Conservation (phyloP, 179 eudicot genomes). For the Spinacia oleracea region DNA sequence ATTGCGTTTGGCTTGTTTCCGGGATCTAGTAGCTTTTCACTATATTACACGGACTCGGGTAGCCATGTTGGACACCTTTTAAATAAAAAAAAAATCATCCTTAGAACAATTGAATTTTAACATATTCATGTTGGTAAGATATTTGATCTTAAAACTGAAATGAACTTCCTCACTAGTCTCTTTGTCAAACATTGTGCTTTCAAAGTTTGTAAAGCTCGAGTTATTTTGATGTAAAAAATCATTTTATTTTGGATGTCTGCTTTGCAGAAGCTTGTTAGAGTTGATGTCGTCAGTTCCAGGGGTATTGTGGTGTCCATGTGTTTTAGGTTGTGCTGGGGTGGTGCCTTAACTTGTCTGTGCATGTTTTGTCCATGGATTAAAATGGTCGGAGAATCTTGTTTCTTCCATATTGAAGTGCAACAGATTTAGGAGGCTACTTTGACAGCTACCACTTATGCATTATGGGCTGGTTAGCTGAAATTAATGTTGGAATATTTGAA, state of each 20-base stretch:
- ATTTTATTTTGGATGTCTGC: neutral
- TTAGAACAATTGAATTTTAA: too few species aligned
- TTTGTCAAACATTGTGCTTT: neutral
- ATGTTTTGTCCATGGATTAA: neutral
- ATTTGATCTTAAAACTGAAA: neutral
- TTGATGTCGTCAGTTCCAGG: neutral
- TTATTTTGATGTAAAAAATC: neutral
- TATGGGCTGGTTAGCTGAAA: neutral
- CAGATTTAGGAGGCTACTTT: neutral
- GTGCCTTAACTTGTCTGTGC: slow-evolving; percentile 4
- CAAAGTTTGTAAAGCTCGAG: neutral
- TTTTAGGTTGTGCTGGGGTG: neutral
- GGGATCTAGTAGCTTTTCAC: neutral
- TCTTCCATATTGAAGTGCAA: neutral
- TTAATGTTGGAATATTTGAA: neutral
- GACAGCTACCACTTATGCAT: neutral
- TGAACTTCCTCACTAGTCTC: neutral
- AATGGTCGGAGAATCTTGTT: neutral
- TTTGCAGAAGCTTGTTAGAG: neutral
- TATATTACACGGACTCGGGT: too few species aligned
- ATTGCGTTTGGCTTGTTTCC: slow-evolving; percentile 10
- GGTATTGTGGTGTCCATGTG: neutral
- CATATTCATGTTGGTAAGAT: neutral
- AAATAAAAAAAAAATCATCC: too few species aligned
- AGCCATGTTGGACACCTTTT: too few species aligned